Evolutionary conservation across 768 basidiomycete genomes (phyloP), one percentile per base, ranked within the genome.

Genomic region (Naganishia vaughanmartiniae): DNA sequence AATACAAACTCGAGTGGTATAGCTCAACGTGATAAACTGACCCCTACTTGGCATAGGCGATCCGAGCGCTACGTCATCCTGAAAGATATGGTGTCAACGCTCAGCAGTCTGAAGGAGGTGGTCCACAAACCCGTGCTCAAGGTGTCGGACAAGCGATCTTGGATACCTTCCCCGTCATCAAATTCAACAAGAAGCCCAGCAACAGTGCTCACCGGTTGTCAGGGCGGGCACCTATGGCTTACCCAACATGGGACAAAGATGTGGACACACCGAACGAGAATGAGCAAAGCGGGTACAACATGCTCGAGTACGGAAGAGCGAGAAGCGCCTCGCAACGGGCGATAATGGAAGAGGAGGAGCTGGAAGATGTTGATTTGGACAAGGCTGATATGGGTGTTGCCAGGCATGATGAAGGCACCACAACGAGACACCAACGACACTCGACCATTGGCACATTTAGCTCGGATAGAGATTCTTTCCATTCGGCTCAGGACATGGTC

Each of bases 111-210:
- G 83, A 82, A 12, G 74, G 76, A 28, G 84, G 84, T 45, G 89
- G 89, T 76, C 72, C 78, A 3, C 83, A 83, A 70, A 89, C 87
- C 60, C 87, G 91, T 4, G 89, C 92, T 0, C 83, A 87, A n/a
- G 93, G 93, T 9, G 84, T 98, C 63, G 90, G 91, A 1, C 88
- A 91, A 24, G 95, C 95, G 24, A 93, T 98, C 69, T 84, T 98
- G 67, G 94, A 98, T 74, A 96, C 93, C 3, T 98, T 98, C 83
- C 93, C 94, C 4, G 83, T 96, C 72, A 89, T 95, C 82, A 92
- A 93, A 79, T 98, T 93, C 75, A 87, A 34, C 33, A 58, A 58
- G 39, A 24, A 21, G 21, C 19, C 24, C 14, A 55, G 77, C 12
- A 72, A 73, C 21, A 79, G 76, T 63, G 58, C 24, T 48, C 21